Evolutionary conservation across 202 grass and related monocot genomes (phyloP).

Genomic region (Carex arenaria): DNA sequence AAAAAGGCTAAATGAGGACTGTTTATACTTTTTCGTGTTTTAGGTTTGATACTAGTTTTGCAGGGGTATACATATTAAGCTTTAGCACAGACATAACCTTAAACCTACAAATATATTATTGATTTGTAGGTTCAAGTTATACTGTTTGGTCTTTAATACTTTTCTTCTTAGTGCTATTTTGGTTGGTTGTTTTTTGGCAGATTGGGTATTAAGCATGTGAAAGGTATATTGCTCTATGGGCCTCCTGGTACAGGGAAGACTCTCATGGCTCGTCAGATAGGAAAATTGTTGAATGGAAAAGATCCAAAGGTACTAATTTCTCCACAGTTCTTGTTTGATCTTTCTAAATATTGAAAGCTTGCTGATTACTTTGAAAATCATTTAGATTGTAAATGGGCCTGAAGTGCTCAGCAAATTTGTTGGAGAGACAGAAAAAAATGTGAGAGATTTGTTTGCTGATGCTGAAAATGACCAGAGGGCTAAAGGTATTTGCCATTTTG

Average conservation of each 20-base stretch:
- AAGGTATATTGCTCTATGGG: constrained; percentile 89
- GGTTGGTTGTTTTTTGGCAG: constrained; percentile 32
- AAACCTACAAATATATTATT: not conserved
- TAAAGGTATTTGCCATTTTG: constrained; percentile 33
- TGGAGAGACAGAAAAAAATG: constrained; percentile 99
- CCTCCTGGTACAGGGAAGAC: constrained; percentile 99
- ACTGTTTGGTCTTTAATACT: not conserved
- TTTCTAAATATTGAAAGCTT: constrained; percentile 17
- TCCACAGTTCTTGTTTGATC: constrained; percentile 12
- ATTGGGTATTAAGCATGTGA: constrained; percentile 94
- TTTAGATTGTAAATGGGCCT: constrained; percentile 80
- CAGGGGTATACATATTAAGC: not conserved
- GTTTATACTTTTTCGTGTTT: not conserved
- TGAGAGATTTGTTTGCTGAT: constrained; percentile 98
- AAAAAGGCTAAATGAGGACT: not conserved
- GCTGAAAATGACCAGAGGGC: constrained; percentile 89
- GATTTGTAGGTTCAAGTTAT: not conserved
- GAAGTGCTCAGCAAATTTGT: constrained; percentile 99
- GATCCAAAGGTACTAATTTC: constrained; percentile 67
- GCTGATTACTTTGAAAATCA: not conserved
- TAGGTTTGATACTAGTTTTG: not conserved
- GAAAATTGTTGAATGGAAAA: constrained; percentile 92
- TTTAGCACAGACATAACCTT: not conserved
- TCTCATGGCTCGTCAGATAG: constrained; percentile 98
- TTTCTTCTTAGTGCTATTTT: not conserved